Percentiles rank a stretch among this genome's conserved stretches.
Conservation (phyloP, 1,139 yeast species). For the Debaryomyces udenii region DNA sequence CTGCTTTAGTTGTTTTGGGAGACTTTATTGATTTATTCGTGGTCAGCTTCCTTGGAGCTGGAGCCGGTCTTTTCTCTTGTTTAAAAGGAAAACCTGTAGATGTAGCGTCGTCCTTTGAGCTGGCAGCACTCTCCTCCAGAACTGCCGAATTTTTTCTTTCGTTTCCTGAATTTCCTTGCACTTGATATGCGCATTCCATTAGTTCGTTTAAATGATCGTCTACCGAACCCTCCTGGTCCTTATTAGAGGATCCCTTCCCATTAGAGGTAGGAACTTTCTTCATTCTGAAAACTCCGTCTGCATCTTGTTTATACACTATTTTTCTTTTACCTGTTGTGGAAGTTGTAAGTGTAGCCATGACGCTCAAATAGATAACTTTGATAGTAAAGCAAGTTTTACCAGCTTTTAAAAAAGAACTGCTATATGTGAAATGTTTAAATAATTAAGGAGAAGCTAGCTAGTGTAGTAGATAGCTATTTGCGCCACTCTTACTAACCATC, state of each 20-base stretch:
- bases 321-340: slow-evolving; percentile 26
- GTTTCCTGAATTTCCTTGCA: slow-evolving; percentile 16
- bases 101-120: slow-evolving; percentile 2
- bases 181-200: slow-evolving; percentile 30
- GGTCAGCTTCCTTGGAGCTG: neutral
- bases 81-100: slow-evolving; percentile 1
- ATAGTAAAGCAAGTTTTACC: too few species aligned
- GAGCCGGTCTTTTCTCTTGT: slow-evolving; percentile 10
- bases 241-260: slow-evolving; percentile 10
- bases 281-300: slow-evolving; percentile 47
- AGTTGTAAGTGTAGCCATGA: slow-evolving; percentile 16
- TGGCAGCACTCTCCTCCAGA: neutral
- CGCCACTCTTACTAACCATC: neutral
- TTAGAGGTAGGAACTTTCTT: slow-evolving; percentile 27
- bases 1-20: neutral
- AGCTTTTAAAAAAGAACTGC: too few species aligned
- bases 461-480: neutral
- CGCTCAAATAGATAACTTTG: neutral
- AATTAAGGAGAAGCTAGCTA: neutral
- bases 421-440: neutral
- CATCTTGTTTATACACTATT: slow-evolving; percentile 42
- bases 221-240: slow-evolving; percentile 20
- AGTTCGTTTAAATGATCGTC: slow-evolving; percentile 36
- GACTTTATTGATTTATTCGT: neutral
- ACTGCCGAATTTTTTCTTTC: neutral